Base-by-base conservation (phyloP, 495 filamentous ascomycete species). In the Viridothelium virens region DNA sequence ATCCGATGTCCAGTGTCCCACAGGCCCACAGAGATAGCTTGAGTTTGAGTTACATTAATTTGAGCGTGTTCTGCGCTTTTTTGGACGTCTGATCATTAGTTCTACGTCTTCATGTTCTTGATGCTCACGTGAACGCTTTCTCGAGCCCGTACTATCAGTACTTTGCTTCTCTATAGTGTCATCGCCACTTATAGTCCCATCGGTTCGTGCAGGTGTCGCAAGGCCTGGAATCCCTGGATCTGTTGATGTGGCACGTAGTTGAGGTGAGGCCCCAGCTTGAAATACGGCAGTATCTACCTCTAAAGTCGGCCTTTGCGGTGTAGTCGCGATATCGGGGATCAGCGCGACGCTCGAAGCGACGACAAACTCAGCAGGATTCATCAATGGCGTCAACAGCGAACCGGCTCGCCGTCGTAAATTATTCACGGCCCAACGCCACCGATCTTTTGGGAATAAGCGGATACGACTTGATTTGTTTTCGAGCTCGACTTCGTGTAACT, bases 401-500 rank as follows among this genome's bases (percentile, higher is more conserved):
- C 18, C 53, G 53, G 53, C 25, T 59, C 53, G 53, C 53, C 53
- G 53, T 59, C n/a, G 2, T 59, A 59, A 2, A 31, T 31, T 59
- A 59, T 59, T 36, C 53, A 59, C 53, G 36, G 53, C 53, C 31
- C 53, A 59, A 36, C 53, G 53, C 53, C 53, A 59, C 36, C 53
- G 33, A 59, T 59, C 53, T 31, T 59, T 59, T 59, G 53, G 5
- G 31, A 59, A 36, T 59, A 59, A 59, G 53, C 53, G 53, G 53
- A 59, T 59, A 59, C 53, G 53, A 59, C 53, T 59, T 2, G 53
- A 59, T 59, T 59, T 59, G 53, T 31, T 36, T 59, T 59, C 53
- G 53, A 59, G 53, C 53, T 59, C 31, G 53, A 59, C 53, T 59
- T 59, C 53, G 53, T 59, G 53, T 31, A 59, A 59, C 53, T 31